These are phyloP conservation scores for Lentinula raphanica DNA, from an alignment of 768 basidiomycete genomes.

Conservation along the genomic window DNA sequence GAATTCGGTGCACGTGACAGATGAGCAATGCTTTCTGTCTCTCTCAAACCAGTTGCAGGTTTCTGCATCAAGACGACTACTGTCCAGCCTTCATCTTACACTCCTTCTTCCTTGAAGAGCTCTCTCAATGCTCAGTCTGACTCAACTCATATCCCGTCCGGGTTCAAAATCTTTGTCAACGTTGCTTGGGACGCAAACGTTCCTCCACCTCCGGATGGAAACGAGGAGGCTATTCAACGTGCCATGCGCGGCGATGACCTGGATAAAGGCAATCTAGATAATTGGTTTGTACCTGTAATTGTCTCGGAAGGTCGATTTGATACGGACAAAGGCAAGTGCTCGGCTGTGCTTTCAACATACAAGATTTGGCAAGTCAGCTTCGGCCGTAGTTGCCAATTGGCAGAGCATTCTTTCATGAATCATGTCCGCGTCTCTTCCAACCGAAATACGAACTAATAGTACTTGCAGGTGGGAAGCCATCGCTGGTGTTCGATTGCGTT, in stretches of 20 bases:
- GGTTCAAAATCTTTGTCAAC: slow-evolving; percentile 69
- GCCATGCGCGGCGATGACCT: slow-evolving; percentile 50
- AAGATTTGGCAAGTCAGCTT: not conserved
- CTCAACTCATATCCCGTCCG: slow-evolving; percentile 35
- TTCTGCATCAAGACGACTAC: slow-evolving; percentile 66
- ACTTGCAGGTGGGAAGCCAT: slow-evolving; percentile 57
- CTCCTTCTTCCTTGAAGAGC: slow-evolving; percentile 16
- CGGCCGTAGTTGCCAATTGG: slow-evolving; percentile 1
- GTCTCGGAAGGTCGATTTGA: slow-evolving; percentile 61
- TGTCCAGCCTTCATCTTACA: slow-evolving; percentile 34
- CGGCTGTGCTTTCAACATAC: slow-evolving; percentile 5
- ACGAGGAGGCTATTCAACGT: slow-evolving; percentile 50
- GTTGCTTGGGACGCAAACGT: slow-evolving; percentile 65
- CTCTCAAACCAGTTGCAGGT: slow-evolving; percentile 56
- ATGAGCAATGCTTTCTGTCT: slow-evolving; percentile 18
- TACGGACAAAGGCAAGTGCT: slow-evolving; percentile 61
- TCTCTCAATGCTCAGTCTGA: slow-evolving; percentile 22
- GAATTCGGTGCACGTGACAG: not conserved
- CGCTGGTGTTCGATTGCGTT: slow-evolving; percentile 71
- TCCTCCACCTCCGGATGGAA: slow-evolving; percentile 61
- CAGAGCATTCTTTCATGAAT: not conserved
- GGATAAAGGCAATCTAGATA: slow-evolving; percentile 33
- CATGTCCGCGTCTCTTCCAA: not conserved
- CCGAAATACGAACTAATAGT: not conserved
- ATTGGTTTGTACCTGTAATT: slow-evolving; percentile 66